Evolutionary conservation across 257 asterid species (phyloP).

Genomic region (Coffea canephora): DNA sequence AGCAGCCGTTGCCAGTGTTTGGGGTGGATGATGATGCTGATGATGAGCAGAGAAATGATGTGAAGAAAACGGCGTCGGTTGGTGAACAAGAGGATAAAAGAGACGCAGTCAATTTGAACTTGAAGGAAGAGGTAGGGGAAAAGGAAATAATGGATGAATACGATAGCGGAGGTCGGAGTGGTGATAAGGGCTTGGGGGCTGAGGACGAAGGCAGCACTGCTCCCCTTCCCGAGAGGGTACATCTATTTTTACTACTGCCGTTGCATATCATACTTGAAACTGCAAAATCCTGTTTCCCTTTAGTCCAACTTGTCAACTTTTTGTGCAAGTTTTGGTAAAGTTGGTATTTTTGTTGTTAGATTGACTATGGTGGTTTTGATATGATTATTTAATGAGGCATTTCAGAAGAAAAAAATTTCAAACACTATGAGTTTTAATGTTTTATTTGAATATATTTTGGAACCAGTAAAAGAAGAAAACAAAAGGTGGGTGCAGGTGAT

Average conservation of each 20-base stretch:
- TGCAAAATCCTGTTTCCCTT: background rate
- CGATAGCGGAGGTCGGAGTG: slow-evolving; percentile 45
- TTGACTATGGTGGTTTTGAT: background rate
- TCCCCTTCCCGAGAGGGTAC: slow-evolving; percentile 84
- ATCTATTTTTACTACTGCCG: background rate
- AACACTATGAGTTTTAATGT: background rate
- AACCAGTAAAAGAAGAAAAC: too few species aligned
- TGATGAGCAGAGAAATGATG: slow-evolving; percentile 8
- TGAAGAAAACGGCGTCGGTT: slow-evolving; percentile 20
- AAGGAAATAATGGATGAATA: slow-evolving; percentile 38
- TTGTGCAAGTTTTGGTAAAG: background rate
- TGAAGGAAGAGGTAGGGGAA: slow-evolving; percentile 34
- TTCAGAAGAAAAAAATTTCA: background rate
- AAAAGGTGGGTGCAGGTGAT: background rate
- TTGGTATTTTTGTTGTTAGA: slow-evolving; percentile 3
- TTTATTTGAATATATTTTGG: background rate
- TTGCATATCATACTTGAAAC: background rate
- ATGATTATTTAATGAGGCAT: too few species aligned
- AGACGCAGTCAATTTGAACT: slow-evolving; percentile 21
- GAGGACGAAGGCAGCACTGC: slow-evolving; percentile 76
- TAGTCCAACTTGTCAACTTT: background rate
- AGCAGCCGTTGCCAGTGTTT: slow-evolving; percentile 14
- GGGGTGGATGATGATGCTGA: slow-evolving; percentile 22
- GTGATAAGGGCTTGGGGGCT: slow-evolving; percentile 60
- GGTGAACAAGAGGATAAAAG: slow-evolving; percentile 23